Evolutionary conservation across 169 alveolate species (phyloP).

Genomic region (Eimeria falciformis): DNA sequence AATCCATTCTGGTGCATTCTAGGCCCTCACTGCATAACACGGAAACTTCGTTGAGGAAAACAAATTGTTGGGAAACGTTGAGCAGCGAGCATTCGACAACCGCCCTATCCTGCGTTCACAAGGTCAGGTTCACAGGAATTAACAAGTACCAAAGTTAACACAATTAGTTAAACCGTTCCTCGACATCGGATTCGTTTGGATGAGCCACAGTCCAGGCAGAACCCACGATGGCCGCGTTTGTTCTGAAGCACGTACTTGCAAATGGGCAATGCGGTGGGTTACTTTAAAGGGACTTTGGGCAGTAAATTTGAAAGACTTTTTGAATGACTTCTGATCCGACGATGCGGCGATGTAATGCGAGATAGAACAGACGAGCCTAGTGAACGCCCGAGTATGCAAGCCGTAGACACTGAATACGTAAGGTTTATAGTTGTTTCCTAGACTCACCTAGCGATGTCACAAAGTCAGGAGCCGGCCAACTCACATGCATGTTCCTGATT

Average conservation of each 20-base stretch:
- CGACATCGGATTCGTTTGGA: not conserved
- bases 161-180: not conserved
- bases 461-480: not conserved
- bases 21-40: slow-evolving; percentile 71
- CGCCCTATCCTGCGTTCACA: slow-evolving; percentile 48
- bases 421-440: no score
- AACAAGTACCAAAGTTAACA: not conserved
- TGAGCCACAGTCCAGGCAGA: no score
- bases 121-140: no score
- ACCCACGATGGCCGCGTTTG: not conserved
- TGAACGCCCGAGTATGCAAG: not conserved
- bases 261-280: slow-evolving; percentile 53
- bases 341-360: slow-evolving; percentile 74
- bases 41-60: slow-evolving; percentile 69
- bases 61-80: slow-evolving; percentile 70
- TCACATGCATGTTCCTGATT: slow-evolving; percentile 73
- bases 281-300: slow-evolving; percentile 74
- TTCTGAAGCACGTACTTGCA: slow-evolving; percentile 27
- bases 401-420: not conserved
- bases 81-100: slow-evolving; percentile 71
- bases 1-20: slow-evolving; percentile 71
- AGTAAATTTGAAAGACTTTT: slow-evolving; percentile 75
- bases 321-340: slow-evolving; percentile 73
- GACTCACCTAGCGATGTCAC: not conserved
- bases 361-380: slow-evolving; percentile 74